phyloP scores from a whole-genome alignment of 1,284 basidiomycete species.

The Volvariella volvacea region DNA sequence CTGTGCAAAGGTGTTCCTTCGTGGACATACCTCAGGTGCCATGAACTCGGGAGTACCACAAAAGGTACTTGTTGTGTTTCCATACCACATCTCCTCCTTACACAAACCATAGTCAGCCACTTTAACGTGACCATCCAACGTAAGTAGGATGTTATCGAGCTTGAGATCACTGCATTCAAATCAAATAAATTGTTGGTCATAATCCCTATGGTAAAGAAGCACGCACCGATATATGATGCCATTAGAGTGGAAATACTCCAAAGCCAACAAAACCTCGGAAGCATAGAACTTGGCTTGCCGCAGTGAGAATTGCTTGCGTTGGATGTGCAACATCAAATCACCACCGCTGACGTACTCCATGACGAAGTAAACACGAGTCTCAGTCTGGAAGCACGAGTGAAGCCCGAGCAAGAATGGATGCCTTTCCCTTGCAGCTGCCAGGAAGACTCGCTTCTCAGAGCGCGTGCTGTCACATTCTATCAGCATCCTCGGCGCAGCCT shows the following conservation, averaged over 20 bases:
- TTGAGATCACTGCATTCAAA: conserved; percentile 76
- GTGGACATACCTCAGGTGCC: conserved; percentile 86
- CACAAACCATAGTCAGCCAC: conserved; percentile 99
- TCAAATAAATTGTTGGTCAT: conserved; percentile 9
- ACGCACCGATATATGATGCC: conserved; percentile 94
- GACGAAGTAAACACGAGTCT: conserved; percentile 95
- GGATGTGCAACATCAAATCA: conserved; percentile 91
- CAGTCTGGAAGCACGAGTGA: conserved; percentile 99
- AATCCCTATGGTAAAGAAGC: not conserved
- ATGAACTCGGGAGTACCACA: conserved; percentile 99
- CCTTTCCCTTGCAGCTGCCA: conserved; percentile 91
- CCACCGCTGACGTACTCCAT: conserved; percentile 95
- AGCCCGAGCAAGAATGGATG: conserved; percentile 97
- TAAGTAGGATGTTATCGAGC: conserved; percentile 96
- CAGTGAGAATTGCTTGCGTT: conserved; percentile 91
- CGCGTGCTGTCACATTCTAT: conserved; percentile 64
- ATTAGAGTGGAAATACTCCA: conserved; percentile 98
- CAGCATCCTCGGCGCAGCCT: no score
- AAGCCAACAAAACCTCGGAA: conserved; percentile 91
- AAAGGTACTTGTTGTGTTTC: conserved; percentile 97
- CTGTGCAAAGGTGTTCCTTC: not conserved
- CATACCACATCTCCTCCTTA: conserved; percentile 99
- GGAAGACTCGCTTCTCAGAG: conserved; percentile 97
- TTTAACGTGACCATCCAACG: conserved; percentile 96
- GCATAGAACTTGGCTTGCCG: conserved; percentile 99